Evolutionary conservation across 2,329 filamentous ascomycete species (phyloP).

Genomic region (Cytospora piceae): DNA sequence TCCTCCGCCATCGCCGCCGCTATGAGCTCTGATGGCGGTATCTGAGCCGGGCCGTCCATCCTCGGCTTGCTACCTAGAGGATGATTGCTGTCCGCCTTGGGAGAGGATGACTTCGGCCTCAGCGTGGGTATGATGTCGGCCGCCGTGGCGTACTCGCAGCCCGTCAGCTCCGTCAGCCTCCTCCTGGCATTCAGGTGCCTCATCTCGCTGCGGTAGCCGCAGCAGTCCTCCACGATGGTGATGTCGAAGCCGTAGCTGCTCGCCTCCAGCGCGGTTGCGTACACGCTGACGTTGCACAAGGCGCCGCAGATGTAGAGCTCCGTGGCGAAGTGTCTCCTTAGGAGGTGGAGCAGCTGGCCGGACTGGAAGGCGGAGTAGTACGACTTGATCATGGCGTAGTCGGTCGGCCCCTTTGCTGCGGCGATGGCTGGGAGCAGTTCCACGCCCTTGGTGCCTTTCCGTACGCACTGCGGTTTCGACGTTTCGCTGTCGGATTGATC

Average conservation of each 20-base stretch:
- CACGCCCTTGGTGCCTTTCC: constrained; percentile 48
- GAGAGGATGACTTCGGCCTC: constrained; percentile 18
- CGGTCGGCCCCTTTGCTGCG: constrained; percentile 50
- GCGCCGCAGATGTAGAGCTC: constrained; percentile 89
- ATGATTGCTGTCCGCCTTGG: constrained; percentile 32
- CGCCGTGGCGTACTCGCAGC: constrained; percentile 67
- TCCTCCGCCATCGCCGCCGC: constrained; percentile 27
- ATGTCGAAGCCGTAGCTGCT: constrained; percentile 86
- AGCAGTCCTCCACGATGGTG: constrained; percentile 84
- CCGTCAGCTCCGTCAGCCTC: constrained; percentile 74
- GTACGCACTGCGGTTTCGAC: constrained; percentile 48
- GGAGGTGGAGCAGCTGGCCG: constrained; percentile 71
- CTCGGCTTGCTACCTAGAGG: constrained; percentile 29
- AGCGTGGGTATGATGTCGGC: constrained; percentile 54
- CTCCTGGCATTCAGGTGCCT: constrained; percentile 73
- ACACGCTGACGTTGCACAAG: constrained; percentile 84
- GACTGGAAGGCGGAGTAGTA: constrained; percentile 87
- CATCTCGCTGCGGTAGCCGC: constrained; percentile 73
- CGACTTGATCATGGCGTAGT: constrained; percentile 66
- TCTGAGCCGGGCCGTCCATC: constrained; percentile 30
- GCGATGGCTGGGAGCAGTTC: constrained; percentile 50
- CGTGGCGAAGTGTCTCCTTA: constrained; percentile 85
- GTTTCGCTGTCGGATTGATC: constrained; percentile 28
- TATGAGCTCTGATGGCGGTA: constrained; percentile 26
- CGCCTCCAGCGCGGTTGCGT: constrained; percentile 89